Base-by-base conservation (phyloP, 1,284 basidiomycete genomes). In the Marasmius tenuissimus region DNA sequence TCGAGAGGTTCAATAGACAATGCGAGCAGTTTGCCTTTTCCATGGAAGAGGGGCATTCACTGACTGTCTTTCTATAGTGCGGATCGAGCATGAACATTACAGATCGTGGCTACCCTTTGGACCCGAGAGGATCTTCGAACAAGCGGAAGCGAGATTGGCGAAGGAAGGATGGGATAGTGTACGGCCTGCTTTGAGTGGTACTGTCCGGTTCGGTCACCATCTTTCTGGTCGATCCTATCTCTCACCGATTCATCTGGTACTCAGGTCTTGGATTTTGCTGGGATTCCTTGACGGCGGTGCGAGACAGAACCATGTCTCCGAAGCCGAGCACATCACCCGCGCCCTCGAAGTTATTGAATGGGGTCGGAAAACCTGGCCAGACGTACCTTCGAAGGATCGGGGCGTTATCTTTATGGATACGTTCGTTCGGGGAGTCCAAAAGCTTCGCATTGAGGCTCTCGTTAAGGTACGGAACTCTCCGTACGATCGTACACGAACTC, bases 151-250 rank as follows among this genome's bases (percentile, higher is more conserved):
- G 20, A 67, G 72, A 20, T 63, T 71, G 39, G 50, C 58, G 18
- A 61, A 64, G 18, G 57, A 71, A 55, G 71, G 71, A 6, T 75
- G 75, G 73, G 58, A 68, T 38, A 38, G 57, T 14, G 64, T 71
- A n/a, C 72, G 75, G 14, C 70, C 69, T 5, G 74, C 74, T 0
- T 59, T 76, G 1, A 57, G 68, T 8, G 50, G 69, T 12, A 75
- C 71, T 22, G 63, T 76, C 45, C 69, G 75, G 73, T 75, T 50
- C 51, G 37, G 37, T 12, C 62, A 45, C 7, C 27, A 45, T 53
- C 42, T 51, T 54, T n/a, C 11, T 42, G 45, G 45, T 14, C 5
- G 3, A 18, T 27, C 57, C 18, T 58, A 59, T 56, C 52, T 16
- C 35, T 33, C 45, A 50, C 10, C 14, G 6, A 35, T 56, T 18